Evolutionary conservation across 1,284 basidiomycete genomes (phyloP).

Genomic region (Peniophora sp.): DNA sequence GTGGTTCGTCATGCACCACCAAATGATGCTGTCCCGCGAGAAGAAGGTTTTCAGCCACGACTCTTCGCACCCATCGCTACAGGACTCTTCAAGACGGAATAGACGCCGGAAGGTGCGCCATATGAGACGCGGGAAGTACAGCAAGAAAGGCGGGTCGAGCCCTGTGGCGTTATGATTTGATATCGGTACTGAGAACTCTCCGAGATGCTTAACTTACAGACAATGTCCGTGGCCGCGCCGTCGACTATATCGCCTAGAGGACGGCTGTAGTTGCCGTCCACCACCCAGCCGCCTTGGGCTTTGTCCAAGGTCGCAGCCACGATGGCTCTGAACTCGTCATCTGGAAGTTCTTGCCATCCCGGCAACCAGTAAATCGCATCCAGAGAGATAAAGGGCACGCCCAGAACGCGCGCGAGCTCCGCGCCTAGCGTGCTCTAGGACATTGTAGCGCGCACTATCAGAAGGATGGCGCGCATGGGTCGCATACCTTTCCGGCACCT

Average conservation of each 20-base stretch:
- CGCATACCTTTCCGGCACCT: constrained; percentile 6
- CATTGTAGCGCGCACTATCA: background rate
- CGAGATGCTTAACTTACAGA: constrained; percentile 38
- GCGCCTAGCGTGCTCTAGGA: constrained; percentile 44
- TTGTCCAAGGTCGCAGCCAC: constrained; percentile 13
- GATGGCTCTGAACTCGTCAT: constrained; percentile 13
- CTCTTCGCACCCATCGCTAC: constrained; percentile 49
- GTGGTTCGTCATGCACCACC: constrained; percentile 44
- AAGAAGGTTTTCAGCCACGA: constrained; percentile 27
- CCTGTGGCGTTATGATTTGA: constrained; percentile 25
- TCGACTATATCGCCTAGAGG: constrained; percentile 20
- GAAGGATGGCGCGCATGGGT: constrained; percentile 4
- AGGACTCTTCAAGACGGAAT: constrained; percentile 28
- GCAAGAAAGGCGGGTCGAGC: constrained; percentile 53
- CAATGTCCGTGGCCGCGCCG: constrained; percentile 43
- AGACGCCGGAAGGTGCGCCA: constrained; percentile 44
- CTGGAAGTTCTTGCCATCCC: constrained; percentile 12
- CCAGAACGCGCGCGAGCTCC: constrained; percentile 36
- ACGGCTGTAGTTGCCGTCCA: constrained; percentile 18
- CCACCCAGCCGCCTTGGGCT: constrained; percentile 16
- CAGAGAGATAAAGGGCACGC: constrained; percentile 17
- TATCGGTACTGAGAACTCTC: background rate
- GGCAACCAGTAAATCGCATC: constrained; percentile 20
- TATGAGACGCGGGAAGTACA: constrained; percentile 50
- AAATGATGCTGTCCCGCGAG: constrained; percentile 46